phyloP scores from a whole-genome alignment of 2,329 filamentous ascomycete species.

The Aschersonia sp. region DNA sequence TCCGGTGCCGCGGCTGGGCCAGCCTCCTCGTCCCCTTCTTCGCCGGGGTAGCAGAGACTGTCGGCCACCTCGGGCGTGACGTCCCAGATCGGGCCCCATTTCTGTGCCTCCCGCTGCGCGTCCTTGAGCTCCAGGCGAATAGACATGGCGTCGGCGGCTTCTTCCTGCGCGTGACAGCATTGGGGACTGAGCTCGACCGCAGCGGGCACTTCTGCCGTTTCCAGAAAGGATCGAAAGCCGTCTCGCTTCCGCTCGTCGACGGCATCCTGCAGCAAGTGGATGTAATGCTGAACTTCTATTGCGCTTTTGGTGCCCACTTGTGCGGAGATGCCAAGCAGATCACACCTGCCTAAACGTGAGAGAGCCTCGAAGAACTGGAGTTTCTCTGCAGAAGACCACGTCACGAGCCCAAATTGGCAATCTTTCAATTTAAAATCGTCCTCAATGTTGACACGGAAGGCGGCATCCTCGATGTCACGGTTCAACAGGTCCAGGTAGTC shows the following conservation, averaged over 20 bases:
- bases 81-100: slow-evolving; percentile 53
- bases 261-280: slow-evolving; percentile 44
- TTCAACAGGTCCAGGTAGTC: slow-evolving; percentile 40
- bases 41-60: slow-evolving; percentile 10
- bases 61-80: slow-evolving; percentile 31
- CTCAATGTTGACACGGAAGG: slow-evolving; percentile 18
- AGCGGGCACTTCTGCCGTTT: slow-evolving; percentile 47
- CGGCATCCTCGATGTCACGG: slow-evolving; percentile 40
- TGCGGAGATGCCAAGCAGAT: slow-evolving; percentile 46
- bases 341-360: slow-evolving; percentile 45
- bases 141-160: slow-evolving; percentile 51
- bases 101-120: slow-evolving; percentile 39
- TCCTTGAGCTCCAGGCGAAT: slow-evolving; percentile 51
- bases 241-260: slow-evolving; percentile 24
- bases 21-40: neutral
- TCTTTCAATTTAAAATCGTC: slow-evolving; percentile 17
- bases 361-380: slow-evolving; percentile 52
- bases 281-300: slow-evolving; percentile 58
- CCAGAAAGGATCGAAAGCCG: slow-evolving; percentile 17
- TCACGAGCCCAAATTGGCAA: slow-evolving; percentile 51
- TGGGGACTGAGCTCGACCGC: slow-evolving; percentile 57
- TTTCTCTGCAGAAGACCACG: slow-evolving; percentile 64
- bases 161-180: slow-evolving; percentile 52
- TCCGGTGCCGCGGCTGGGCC: slow-evolving; percentile 18
- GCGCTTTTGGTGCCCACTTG: slow-evolving; percentile 58